Percentiles rank a stretch among this genome's conserved stretches.
phyloP scores from a whole-genome alignment of 306 rosid species.

The Senna tora region DNA sequence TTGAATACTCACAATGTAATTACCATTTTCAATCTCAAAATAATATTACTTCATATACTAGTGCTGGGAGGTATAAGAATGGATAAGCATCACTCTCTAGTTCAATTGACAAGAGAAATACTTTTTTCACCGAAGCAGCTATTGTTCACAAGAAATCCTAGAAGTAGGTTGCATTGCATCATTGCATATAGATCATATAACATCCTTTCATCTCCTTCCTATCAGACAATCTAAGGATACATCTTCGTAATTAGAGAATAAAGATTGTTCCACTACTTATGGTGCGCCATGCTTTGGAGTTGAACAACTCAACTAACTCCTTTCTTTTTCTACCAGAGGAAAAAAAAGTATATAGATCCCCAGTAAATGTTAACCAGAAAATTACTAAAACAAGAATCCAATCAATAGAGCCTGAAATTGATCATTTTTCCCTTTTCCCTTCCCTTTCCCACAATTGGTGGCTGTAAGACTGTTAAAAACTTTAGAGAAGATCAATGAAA shows the following conservation, averaged over 20 bases:
- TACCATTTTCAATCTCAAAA: not conserved
- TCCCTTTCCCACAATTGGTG: not conserved
- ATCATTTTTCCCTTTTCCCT: not conserved
- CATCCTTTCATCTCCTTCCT: not conserved
- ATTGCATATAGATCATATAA: not conserved
- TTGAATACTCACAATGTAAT: not conserved
- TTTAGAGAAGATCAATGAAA: conserved; percentile 17
- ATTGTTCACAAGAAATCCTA: not conserved
- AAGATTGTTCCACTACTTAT: not conserved
- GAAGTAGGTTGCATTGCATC: not conserved
- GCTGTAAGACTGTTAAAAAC: not conserved
- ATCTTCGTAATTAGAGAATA: not conserved
- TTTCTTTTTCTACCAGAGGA: too few relatives aligned
- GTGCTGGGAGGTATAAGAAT: conserved; percentile 7
- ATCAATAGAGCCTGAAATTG: not conserved
- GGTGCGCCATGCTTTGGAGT: too few relatives aligned
- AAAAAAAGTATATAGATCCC: too few relatives aligned
- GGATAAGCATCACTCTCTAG: conserved; percentile 15
- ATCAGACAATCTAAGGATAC: not conserved
- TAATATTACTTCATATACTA: conserved; percentile 21
- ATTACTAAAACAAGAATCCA: conserved; percentile 25
- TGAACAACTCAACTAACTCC: too few relatives aligned
- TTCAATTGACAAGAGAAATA: conserved; percentile 10
- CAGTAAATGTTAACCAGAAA: conserved; percentile 1
- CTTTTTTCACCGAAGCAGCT: conserved; percentile 10